phyloP scores from a whole-genome alignment of 768 basidiomycete species.

The Mycena capillaripes region DNA sequence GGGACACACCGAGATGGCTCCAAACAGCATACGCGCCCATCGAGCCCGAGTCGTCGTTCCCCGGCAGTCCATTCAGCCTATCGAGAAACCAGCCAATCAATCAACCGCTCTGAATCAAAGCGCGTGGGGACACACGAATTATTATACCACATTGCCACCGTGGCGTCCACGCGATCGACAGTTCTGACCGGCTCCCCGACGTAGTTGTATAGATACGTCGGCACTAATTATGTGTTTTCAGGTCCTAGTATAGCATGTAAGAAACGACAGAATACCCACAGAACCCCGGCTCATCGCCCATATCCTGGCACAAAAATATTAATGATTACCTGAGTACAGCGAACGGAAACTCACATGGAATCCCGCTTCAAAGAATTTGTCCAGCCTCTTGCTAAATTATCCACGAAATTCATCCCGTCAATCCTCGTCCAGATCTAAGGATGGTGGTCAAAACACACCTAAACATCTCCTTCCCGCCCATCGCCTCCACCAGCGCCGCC shows the following conservation, averaged over 20 bases:
- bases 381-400: conserved; percentile 19
- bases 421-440: no score
- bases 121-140: not conserved
- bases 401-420: no score
- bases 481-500: conserved; percentile 15
- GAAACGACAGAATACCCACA: not conserved
- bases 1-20: not conserved
- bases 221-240: no score
- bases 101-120: no score
- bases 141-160: not conserved
- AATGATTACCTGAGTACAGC: no score
- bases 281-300: not conserved
- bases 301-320: no score
- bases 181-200: not conserved
- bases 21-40: not conserved
- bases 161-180: not conserved
- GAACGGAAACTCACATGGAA: conserved; percentile 27
- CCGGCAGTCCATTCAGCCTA: not conserved
- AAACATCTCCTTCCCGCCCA: conserved; percentile 25
- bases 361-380: conserved; percentile 19
- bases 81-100: no score
- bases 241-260: not conserved
- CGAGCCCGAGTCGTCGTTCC: not conserved
- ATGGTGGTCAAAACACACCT: conserved; percentile 3
- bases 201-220: not conserved